Evolutionary conservation across 2,329 filamentous ascomycete genomes (phyloP).

Genomic region (Paradendryphiella salina): DNA sequence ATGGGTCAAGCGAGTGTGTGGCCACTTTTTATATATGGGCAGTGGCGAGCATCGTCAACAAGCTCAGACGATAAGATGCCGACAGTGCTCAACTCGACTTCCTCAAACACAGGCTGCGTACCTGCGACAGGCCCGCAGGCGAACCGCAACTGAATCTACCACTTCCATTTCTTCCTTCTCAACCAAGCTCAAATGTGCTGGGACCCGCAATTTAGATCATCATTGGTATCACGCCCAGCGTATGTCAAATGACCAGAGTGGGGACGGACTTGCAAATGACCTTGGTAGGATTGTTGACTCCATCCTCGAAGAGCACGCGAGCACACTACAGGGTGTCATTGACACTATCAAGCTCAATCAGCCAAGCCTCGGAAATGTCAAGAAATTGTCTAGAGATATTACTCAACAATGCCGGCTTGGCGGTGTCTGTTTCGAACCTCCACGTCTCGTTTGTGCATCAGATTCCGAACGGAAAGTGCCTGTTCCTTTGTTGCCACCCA

Average conservation of each 20-base stretch:
- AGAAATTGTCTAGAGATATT: slow-evolving; percentile 24
- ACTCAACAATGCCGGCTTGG: slow-evolving; percentile 19
- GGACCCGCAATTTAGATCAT: slow-evolving; percentile 3
- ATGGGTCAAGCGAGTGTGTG: slow-evolving; percentile 37
- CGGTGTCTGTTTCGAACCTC: slow-evolving; percentile 3
- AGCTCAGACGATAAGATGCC: slow-evolving; percentile 23
- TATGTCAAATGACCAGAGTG: slow-evolving; percentile 26
- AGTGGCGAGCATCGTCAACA: slow-evolving; percentile 19
- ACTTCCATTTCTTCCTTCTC: slow-evolving; percentile 12
- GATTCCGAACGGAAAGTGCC: slow-evolving; percentile 15
- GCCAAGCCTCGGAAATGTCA: slow-evolving; percentile 22
- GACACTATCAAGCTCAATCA: slow-evolving; percentile 41
- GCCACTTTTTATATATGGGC: slow-evolving; percentile 32
- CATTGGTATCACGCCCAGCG: slow-evolving; percentile 22
- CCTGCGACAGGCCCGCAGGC: slow-evolving; percentile 10
- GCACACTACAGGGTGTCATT: slow-evolving; percentile 46
- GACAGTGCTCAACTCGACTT: slow-evolving; percentile 26
- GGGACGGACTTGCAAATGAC: slow-evolving; percentile 39
- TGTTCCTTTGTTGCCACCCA: slow-evolving; percentile 21
- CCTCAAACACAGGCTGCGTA: slow-evolving; percentile 1
- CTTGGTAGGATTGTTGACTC: slow-evolving; percentile 47
- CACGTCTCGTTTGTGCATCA: background rate
- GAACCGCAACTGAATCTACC: slow-evolving; percentile 21
- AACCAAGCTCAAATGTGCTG: background rate
- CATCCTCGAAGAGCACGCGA: slow-evolving; percentile 48